phyloP scores from a whole-genome alignment of 2,329 filamentous ascomycete species.

The Sclerotinia subarctica region DNA sequence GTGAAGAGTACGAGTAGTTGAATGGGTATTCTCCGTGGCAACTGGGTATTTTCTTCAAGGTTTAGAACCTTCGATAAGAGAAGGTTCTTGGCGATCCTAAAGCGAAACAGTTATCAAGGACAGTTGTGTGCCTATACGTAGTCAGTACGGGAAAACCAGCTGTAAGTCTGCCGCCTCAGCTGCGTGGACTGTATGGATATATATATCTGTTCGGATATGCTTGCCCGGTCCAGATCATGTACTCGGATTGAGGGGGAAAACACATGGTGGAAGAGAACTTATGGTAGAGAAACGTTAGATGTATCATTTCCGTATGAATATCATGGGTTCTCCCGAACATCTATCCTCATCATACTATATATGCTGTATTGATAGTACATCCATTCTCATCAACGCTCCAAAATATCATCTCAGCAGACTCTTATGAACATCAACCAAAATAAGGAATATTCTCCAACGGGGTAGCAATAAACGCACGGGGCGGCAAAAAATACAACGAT shows the following conservation, averaged over 20 bases:
- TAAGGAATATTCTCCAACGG: background rate
- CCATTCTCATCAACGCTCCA: background rate
- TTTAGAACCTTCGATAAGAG: background rate
- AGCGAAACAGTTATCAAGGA: background rate
- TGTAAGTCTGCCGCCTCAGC: background rate
- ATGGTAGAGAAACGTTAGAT: background rate
- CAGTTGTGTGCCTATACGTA: too few species aligned
- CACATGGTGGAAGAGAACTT: too few species aligned
- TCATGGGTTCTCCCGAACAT: background rate
- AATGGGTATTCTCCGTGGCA: background rate
- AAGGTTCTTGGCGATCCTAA: background rate
- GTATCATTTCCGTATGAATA: background rate
- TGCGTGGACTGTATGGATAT: too few species aligned
- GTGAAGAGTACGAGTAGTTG: background rate
- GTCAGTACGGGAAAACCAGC: too few species aligned
- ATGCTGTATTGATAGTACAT: background rate
- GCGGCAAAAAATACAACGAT: slow-evolving; percentile 1
- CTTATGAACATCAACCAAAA: background rate
- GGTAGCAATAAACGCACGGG: slow-evolving; percentile 6
- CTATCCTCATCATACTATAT: background rate
- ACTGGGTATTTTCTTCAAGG: background rate
- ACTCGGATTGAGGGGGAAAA: background rate
- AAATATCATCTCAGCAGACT: background rate
- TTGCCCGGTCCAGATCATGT: background rate
- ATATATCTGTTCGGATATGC: background rate